A percentile compares a stretch with the other conserved stretches of the same genome.
Conservation (phyloP, 257 asterid species). For the Solanum peruvianum region DNA sequence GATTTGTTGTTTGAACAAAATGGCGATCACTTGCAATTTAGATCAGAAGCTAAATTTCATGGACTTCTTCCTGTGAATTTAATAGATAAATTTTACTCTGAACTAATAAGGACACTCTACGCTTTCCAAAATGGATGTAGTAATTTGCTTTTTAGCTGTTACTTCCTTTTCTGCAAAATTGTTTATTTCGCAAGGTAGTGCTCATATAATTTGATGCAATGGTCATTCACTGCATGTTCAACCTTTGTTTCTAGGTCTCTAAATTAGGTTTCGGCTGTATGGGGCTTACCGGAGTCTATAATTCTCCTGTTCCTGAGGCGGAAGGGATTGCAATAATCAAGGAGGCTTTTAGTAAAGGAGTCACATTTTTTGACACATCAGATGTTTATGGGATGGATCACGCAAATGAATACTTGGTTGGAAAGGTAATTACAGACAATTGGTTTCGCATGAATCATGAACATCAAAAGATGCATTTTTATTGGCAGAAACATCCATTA, state of each 20-base stretch:
- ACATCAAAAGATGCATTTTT: background rate
- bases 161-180: background rate
- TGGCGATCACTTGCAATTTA: background rate
- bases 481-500: background rate
- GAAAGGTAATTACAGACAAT: background rate
- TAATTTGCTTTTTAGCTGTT: background rate
- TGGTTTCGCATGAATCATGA: background rate
- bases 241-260: conserved; percentile 27
- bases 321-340: conserved; percentile 38
- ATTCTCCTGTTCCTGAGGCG: conserved; percentile 30
- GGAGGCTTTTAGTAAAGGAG: conserved; percentile 34
- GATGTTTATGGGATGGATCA: conserved; percentile 31
- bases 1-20: background rate
- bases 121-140: background rate
- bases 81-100: background rate
- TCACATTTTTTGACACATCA: conserved; percentile 38
- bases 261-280: conserved; percentile 50
- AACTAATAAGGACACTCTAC: background rate
- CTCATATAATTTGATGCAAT: background rate
- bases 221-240: background rate
- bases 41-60: no score
- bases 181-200: background rate
- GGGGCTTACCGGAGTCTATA: conserved; percentile 48
- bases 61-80: no score
- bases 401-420: conserved; percentile 19